Conservation (phyloP, 2,329 filamentous ascomycete genomes). For the Fusarium udum region DNA sequence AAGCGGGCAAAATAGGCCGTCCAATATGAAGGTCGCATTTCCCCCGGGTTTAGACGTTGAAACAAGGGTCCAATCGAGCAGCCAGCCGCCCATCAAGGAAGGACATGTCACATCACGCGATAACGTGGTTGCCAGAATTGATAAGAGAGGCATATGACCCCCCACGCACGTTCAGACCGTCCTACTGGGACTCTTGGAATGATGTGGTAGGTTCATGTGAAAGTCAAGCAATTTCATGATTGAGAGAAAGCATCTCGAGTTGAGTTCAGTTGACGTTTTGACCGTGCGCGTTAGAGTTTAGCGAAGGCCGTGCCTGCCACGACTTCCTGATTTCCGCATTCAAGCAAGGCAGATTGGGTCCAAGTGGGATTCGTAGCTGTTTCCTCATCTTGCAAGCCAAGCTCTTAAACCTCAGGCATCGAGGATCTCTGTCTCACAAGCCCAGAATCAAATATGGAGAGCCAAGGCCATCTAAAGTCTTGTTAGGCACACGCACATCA, state of each 20-base stretch:
- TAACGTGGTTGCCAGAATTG: conserved; percentile 29
- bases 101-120: conserved; percentile 39
- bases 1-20: conserved; percentile 13
- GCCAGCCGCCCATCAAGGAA: conserved; percentile 1
- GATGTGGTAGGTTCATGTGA: not conserved
- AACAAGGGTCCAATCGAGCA: conserved; percentile 30
- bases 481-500: not conserved
- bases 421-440: not conserved
- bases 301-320: conserved; percentile 1
- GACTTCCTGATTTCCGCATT: not conserved
- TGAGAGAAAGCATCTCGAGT: not conserved
- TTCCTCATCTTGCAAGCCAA: not conserved
- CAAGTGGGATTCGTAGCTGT: not conserved
- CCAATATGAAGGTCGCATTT: conserved; percentile 36
- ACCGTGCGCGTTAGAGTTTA: conserved; percentile 16
- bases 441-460: not conserved
- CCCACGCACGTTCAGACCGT: conserved; percentile 27
- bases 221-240: conserved; percentile 6
- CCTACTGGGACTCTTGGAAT: conserved; percentile 29
- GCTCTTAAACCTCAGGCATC: not conserved
- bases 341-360: not conserved
- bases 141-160: conserved; percentile 29
- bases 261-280: not conserved
- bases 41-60: conserved; percentile 34
- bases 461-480: not conserved